Base-by-base conservation (phyloP, 306 rosid genomes). In the Oemleria cerasiformis region DNA sequence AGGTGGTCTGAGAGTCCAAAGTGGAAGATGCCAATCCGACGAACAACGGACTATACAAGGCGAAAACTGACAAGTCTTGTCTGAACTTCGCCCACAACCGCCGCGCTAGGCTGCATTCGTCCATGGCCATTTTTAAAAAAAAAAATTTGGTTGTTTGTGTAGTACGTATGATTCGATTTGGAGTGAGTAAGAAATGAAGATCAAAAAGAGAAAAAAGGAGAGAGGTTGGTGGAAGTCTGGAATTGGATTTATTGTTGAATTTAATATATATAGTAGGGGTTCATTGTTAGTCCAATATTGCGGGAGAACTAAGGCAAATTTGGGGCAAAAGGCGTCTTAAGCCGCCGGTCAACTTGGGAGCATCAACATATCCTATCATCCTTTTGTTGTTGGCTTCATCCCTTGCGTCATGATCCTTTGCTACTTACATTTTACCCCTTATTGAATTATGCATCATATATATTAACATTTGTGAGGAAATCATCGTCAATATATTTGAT, bases 41-140 rank as follows among this genome's bases (percentile, higher is more conserved):
- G 61, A 69, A 70, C 72, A 77, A 63, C 3, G 76, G 72, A 49
- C 66, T 53, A 71, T 42, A 45, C 42, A 64, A 56, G 56, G 72
- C 72, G 44, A 53, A 77, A 3, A 64, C 65, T n/a, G 76, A 70
- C 21, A 63, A 48, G 8, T 34, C 59, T 36, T 8, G 11, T 14
- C 42, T 55, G 49, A 34, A 55, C 61, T 62, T 30, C 23, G 41
- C 42, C 80, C 76, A 70, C 20, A 55, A 49, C 38, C 75, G 76
- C 10, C 39, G 42, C 8, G 80, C 65, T 8, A 64, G 62, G 53
- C 74, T 42, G 0, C n/a, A 45, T 70, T 53, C 67, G 63, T 63
- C 76, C 12, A 30, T 21, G 3, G 38, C 77, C 70, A 38, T 30
- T 30, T 30, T 30, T 30, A n/a, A n/a, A n/a, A n/a, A n/a, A 1